phyloP scores from a whole-genome alignment of 2,329 filamentous ascomycete species.

The Davidsoniella virescens region DNA sequence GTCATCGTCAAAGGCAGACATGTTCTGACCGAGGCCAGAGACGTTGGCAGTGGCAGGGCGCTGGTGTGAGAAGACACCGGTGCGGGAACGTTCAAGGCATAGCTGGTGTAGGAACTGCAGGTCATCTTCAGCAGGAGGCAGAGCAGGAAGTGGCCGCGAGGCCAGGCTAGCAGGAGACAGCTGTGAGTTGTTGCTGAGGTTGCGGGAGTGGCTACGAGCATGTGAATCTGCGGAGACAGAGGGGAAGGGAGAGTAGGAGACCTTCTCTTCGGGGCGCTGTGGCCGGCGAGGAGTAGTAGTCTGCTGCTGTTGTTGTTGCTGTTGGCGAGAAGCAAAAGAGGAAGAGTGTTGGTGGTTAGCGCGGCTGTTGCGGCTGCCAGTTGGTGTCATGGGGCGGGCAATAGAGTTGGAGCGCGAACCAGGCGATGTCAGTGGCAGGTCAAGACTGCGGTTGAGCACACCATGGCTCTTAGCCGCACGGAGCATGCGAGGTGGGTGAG shows the following conservation, averaged over 20 bases:
- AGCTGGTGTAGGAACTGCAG: constrained; percentile 11
- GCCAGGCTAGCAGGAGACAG: neutral
- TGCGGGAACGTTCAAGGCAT: constrained; percentile 3
- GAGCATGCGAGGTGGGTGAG: constrained; percentile 1
- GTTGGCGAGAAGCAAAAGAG: constrained; percentile 1
- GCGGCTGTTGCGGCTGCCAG: neutral
- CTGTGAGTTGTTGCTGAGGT: neutral
- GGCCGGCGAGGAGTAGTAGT: constrained; percentile 5
- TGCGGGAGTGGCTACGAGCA: constrained; percentile 5
- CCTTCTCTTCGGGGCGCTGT: constrained; percentile 7
- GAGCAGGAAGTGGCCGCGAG: neutral
- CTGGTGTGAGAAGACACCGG: neutral
- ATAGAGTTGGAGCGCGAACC: neutral
- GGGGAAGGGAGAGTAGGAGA: constrained; percentile 9
- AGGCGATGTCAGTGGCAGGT: neutral
- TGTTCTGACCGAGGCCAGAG: constrained; percentile 4
- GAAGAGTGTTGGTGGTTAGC: constrained; percentile 1
- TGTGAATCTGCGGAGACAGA: neutral
- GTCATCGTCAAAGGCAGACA: constrained; percentile 10
- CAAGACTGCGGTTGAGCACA: constrained; percentile 6
- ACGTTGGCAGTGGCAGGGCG: neutral
- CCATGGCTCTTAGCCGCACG: constrained; percentile 11
- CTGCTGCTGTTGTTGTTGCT: neutral
- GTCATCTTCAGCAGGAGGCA: constrained; percentile 6
- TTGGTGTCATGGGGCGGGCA: constrained; percentile 5